Evolutionary conservation across 192 early-diverging fungal genomes (phyloP).

Genomic region (Mortierella claussenii): DNA sequence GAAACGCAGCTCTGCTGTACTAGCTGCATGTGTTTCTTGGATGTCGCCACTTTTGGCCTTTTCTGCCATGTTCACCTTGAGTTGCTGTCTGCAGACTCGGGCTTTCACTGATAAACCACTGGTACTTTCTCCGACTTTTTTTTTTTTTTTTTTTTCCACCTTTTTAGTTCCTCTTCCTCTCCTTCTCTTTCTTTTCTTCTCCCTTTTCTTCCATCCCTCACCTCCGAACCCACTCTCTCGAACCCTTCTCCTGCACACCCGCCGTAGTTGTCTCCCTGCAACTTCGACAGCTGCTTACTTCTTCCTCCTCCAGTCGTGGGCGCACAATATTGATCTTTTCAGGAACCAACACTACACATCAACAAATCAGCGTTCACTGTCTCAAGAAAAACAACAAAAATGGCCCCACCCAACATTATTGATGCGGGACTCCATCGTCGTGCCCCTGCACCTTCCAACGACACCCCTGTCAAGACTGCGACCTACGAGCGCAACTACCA

Average conservation of each 20-base stretch:
- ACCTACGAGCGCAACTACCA: constrained; percentile 59
- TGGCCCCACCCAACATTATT: constrained; percentile 55
- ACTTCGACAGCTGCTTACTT: neutral
- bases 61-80: too few species aligned
- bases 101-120: neutral
- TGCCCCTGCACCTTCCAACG: constrained; percentile 17
- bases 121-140: neutral
- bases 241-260: neutral
- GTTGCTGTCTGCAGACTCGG: constrained; percentile 3
- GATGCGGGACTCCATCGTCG: constrained; percentile 50
- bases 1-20: constrained; percentile 4
- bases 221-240: too few species aligned
- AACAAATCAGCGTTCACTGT: constrained; percentile 3
- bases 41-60: neutral
- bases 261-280: neutral
- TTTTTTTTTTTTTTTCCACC: neutral
- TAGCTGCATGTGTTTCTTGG: neutral
- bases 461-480: too few species aligned
- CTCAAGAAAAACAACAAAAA: constrained; percentile 7
- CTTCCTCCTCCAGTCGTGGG: neutral
- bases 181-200: constrained; percentile 5
- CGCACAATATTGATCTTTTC: neutral
- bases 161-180: neutral
- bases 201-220: constrained; percentile 6
- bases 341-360: constrained; percentile 25